Percentiles rank a stretch among this genome's conserved stretches.
These are phyloP conservation scores for Candida argentea DNA, from an alignment of 805 yeast genomes.

Conservation along the genomic window DNA sequence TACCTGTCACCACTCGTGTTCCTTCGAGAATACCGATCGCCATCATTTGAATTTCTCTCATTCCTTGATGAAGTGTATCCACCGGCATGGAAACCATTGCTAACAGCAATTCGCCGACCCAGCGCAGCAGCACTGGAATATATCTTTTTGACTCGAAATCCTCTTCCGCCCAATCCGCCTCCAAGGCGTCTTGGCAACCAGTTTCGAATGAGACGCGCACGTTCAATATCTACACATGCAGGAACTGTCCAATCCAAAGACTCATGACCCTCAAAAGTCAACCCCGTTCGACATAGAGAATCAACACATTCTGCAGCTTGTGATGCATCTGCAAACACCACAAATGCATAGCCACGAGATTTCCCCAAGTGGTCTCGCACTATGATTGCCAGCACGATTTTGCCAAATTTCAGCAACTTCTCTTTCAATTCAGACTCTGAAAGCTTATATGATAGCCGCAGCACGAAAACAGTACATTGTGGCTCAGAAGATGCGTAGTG, in stretches of 20 bases:
- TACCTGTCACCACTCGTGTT: too few relatives aligned
- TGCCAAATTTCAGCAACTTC: slow-evolving; percentile 56
- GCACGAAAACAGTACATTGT: slow-evolving; percentile 65
- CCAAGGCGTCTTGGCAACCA: slow-evolving; percentile 76
- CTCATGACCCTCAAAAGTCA: slow-evolving; percentile 16
- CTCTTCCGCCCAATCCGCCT: slow-evolving; percentile 89
- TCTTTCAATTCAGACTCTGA: slow-evolving; percentile 62
- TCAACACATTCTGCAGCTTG: slow-evolving; percentile 56
- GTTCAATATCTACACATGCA: slow-evolving; percentile 60
- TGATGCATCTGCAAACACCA: slow-evolving; percentile 51
- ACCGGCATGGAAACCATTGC: slow-evolving; percentile 2
- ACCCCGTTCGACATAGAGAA: slow-evolving; percentile 39
- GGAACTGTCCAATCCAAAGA: slow-evolving; percentile 22
- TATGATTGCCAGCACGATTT: slow-evolving; percentile 44
- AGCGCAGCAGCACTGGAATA: slow-evolving; percentile 30
- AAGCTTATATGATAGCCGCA: slow-evolving; percentile 53
- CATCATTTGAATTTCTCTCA: too few relatives aligned
- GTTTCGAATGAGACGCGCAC: slow-evolving; percentile 53
- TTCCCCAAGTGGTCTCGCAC: slow-evolving; percentile 32
- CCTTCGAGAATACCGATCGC: too few relatives aligned
- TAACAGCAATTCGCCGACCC: slow-evolving; percentile 8
- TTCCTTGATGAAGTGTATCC: too few relatives aligned
- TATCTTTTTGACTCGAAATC: slow-evolving; percentile 34
- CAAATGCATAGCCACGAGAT: slow-evolving; percentile 78
- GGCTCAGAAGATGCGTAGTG: too few relatives aligned